A percentile compares a stretch with the other conserved stretches of the same genome.
Conservation (phyloP, 306 rosid genomes). For the Neltuma alba region DNA sequence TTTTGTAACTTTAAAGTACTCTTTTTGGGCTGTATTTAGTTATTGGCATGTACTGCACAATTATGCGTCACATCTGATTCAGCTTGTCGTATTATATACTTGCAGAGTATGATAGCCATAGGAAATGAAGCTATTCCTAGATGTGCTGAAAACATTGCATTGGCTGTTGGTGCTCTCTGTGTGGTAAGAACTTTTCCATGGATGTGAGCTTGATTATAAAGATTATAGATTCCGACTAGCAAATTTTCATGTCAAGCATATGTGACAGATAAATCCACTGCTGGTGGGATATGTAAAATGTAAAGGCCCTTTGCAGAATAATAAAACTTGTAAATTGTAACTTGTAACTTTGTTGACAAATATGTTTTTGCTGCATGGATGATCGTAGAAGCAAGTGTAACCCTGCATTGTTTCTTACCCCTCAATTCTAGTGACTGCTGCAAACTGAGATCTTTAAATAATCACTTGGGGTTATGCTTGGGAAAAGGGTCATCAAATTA, state of each 20-base stretch:
- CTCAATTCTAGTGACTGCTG: constrained; percentile 1
- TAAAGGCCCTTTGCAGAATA: constrained; percentile 13
- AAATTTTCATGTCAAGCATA: constrained; percentile 23
- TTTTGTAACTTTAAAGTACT: constrained; percentile 34
- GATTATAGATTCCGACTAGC: constrained; percentile 28
- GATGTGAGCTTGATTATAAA: constrained; percentile 11
- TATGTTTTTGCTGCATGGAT: constrained; percentile 32
- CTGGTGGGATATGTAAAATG: not conserved
- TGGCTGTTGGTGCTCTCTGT: constrained; percentile 94
- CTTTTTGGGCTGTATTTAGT: constrained; percentile 19
- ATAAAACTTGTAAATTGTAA: constrained; percentile 23
- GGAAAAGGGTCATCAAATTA: constrained; percentile 9
- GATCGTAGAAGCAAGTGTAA: constrained; percentile 31
- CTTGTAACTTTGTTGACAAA: constrained; percentile 20
- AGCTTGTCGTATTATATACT: constrained; percentile 28
- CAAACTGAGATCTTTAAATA: constrained; percentile 12
- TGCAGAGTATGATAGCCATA: constrained; percentile 68
- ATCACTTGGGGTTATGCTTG: constrained; percentile 27
- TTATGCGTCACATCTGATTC: constrained; percentile 33
- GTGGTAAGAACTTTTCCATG: constrained; percentile 60
- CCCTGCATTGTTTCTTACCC: constrained; percentile 25
- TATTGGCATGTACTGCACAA: constrained; percentile 24
- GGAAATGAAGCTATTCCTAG: constrained; percentile 85
- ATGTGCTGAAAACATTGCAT: constrained; percentile 91
- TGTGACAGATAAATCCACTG: not conserved